Conservation (phyloP, 148 eudicot species). For the Silene latifolia region DNA sequence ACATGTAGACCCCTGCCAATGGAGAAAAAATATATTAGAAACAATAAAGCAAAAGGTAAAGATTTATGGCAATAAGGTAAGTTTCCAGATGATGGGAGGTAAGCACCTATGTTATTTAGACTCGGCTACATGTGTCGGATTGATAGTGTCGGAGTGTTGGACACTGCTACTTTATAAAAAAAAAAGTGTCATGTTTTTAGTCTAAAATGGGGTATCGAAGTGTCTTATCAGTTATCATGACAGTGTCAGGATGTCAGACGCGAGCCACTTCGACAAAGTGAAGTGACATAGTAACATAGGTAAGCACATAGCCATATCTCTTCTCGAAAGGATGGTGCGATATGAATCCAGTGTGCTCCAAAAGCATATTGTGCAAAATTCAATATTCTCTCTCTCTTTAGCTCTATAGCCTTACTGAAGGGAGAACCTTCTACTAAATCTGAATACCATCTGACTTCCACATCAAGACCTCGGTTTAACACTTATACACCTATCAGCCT, state of each 20-base stretch:
- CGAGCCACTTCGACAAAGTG: no score
- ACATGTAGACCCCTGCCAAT: slow-evolving; percentile 81
- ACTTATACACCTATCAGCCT: not conserved
- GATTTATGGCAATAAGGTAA: not conserved
- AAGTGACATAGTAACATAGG: no score
- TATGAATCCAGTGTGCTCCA: not conserved
- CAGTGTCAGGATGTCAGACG: no score
- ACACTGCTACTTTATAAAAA: no score
- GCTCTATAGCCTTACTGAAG: not conserved
- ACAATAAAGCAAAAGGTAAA: not conserved
- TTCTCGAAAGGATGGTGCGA: not conserved
- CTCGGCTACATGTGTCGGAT: no score
- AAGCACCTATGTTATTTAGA: no score
- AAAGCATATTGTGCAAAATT: no score
- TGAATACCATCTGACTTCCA: not conserved
- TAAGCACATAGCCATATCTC: not conserved
- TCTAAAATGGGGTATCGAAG: no score
- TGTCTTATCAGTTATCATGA: no score
- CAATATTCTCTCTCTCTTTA: no score
- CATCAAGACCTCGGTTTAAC: not conserved
- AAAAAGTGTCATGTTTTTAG: no score
- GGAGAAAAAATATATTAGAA: slow-evolving; percentile 13
- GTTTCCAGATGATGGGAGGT: not conserved
- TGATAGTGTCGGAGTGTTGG: no score
- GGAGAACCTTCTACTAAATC: not conserved